A percentile compares a stretch with the other conserved stretches of the same genome.
phyloP scores from a whole-genome alignment of 768 basidiomycete genomes.

The Suillus lakei region DNA sequence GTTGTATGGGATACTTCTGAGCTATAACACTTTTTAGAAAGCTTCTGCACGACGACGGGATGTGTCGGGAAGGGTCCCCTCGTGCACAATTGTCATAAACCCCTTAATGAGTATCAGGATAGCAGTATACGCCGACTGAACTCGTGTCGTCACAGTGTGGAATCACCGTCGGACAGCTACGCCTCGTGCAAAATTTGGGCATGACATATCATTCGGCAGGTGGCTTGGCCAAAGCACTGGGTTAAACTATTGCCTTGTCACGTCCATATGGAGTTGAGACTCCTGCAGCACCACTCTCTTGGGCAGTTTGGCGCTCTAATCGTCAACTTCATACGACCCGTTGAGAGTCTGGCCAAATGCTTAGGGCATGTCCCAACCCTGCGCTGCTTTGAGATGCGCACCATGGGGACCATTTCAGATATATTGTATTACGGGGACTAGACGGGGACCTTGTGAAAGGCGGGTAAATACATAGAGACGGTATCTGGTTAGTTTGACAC shows the following conservation, averaged over 20 bases:
- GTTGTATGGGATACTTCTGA: not conserved
- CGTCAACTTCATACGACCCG: not conserved
- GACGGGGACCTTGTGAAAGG: constrained; percentile 7
- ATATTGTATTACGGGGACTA: constrained; percentile 5
- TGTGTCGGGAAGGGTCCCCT: not conserved
- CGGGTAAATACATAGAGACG: not conserved
- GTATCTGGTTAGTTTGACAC: not conserved
- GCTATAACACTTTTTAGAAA: not conserved
- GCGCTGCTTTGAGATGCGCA: not conserved
- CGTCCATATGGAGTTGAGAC: not conserved
- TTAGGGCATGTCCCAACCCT: not conserved
- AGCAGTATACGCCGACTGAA: not conserved
- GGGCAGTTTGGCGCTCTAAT: not conserved
- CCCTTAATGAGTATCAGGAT: constrained; percentile 6
- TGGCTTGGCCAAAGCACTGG: not conserved
- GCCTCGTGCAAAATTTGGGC: constrained; percentile 3
- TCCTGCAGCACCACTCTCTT: not conserved
- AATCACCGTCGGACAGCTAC: not conserved
- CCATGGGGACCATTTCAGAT: constrained; percentile 4
- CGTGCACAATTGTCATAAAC: not conserved
- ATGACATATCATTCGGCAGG: not conserved
- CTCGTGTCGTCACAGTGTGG: not conserved
- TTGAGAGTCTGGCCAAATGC: not conserved
- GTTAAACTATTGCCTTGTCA: not conserved
- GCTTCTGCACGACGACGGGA: not conserved